Evolutionary conservation across 768 basidiomycete genomes (phyloP), one percentile per base, ranked within the genome.

Genomic region (Chiua virens): DNA sequence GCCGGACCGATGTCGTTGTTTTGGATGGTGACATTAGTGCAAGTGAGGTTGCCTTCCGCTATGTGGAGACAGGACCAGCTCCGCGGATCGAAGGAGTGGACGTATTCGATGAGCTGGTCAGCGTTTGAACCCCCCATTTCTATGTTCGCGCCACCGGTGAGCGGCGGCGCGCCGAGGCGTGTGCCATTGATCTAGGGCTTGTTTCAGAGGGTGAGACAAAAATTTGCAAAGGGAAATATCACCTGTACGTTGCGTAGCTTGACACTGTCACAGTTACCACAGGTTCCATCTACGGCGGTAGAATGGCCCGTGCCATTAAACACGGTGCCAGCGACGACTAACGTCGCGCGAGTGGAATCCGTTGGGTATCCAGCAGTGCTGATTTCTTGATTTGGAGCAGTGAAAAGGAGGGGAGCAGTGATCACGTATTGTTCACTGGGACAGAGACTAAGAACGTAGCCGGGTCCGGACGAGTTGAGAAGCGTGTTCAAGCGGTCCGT

Each of bases 1-100:
- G 86, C 85, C 3, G 89, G 89, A 4, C 87, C 92, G 38, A 93
- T 83, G 55, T 92, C 87, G 58, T 93, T 93, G 69, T 90, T 85
- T 62, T 87, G 85, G 28, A 93, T 74, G 4, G 79, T 80, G 13
- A 71, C 73, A 50, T 83, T 83, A 51, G 72, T 78, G 71, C 91
- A 94, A 9, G 67, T 73, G 34, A 86, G 73, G 30, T 76, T 66
- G 5, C 91, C 92, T 64, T 92, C 85, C 0, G 76, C 73, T 28
- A 93, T 63, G 59, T 94, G 92, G 35, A 94, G 74, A 65, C 90
- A 92, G 8, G 87, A 82, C 91, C 92, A 92, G 52, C 87, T 73
- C 45, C 90, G 78, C 3, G 89, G 88, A 66, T 93, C 82, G 61
- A 72, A 88, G 8, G 87, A 85, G 55, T 75, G 80, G 11, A 92